These are phyloP conservation scores for Mycena vulgaris DNA, from an alignment of 768 basidiomycete species.

Conservation along the genomic window DNA sequence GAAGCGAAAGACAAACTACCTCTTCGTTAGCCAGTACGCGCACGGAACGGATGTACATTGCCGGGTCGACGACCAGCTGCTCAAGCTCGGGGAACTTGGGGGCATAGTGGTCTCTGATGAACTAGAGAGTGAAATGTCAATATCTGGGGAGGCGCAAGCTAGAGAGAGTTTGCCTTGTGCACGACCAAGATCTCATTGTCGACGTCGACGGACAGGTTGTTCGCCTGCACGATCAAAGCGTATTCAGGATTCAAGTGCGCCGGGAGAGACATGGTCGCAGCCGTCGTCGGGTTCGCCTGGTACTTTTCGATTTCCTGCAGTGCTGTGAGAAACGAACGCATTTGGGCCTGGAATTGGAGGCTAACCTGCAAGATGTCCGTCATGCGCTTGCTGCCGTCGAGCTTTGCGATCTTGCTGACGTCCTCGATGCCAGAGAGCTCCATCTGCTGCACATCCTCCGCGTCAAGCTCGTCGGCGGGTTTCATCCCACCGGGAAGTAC, in stretches of 20 bases:
- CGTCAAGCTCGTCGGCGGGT: constrained; percentile 97
- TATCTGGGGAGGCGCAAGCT: constrained; percentile 20
- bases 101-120: constrained; percentile 97
- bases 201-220: constrained; percentile 97
- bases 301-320: constrained; percentile 92
- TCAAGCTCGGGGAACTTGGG: constrained; percentile 97
- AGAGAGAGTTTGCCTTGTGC: constrained; percentile 78
- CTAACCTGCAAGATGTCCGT: constrained; percentile 85
- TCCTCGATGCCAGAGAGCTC: constrained; percentile 89
- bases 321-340: background rate
- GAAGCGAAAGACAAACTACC: constrained; percentile 55
- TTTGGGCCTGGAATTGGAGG: background rate
- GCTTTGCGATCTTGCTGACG: constrained; percentile 89
- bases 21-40: constrained; percentile 89
- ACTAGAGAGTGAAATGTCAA: constrained; percentile 62
- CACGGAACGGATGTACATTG: constrained; percentile 94
- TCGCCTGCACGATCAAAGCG: constrained; percentile 95
- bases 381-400: constrained; percentile 92
- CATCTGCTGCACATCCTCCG: constrained; percentile 95
- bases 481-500: constrained; percentile 90
- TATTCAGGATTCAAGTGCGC: constrained; percentile 96
- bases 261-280: constrained; percentile 83
- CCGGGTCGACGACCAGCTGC: constrained; percentile 92
- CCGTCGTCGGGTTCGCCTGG: constrained; percentile 82
- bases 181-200: constrained; percentile 98